Evolutionary conservation across 2,329 filamentous ascomycete species (phyloP).

Genomic region (Hirsutella minnesotensis): DNA sequence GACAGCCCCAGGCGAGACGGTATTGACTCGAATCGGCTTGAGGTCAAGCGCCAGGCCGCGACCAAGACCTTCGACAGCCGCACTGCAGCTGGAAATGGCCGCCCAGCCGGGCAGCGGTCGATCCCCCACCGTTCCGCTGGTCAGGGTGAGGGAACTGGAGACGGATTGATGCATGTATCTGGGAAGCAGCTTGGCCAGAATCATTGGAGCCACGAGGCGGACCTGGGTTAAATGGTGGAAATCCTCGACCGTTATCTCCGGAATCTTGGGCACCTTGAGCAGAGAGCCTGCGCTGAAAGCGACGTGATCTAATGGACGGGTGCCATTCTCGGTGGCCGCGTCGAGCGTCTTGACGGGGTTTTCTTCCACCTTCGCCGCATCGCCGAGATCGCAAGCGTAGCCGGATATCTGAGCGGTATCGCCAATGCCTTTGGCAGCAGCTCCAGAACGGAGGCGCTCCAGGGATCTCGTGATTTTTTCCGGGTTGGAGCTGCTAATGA

Average conservation of each 20-base stretch:
- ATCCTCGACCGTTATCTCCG: slow-evolving; percentile 25
- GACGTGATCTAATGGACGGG: slow-evolving; percentile 39
- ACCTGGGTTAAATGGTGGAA: slow-evolving; percentile 32
- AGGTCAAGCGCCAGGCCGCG: slow-evolving; percentile 50
- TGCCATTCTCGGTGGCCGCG: slow-evolving; percentile 29
- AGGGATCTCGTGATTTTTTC: slow-evolving; percentile 35
- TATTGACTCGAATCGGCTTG: slow-evolving; percentile 51
- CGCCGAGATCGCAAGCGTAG: slow-evolving; percentile 12
- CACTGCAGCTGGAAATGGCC: slow-evolving; percentile 33
- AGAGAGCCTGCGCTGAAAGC: slow-evolving; percentile 43
- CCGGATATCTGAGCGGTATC: slow-evolving; percentile 13
- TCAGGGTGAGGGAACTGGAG: slow-evolving; percentile 41
- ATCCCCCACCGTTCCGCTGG: slow-evolving; percentile 38
- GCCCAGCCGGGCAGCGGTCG: slow-evolving; percentile 40
- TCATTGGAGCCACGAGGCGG: slow-evolving; percentile 35
- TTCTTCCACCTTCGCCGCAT: slow-evolving; percentile 16
- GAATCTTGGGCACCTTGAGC: slow-evolving; percentile 22
- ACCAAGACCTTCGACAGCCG: slow-evolving; percentile 39
- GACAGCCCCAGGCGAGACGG: slow-evolving; percentile 43
- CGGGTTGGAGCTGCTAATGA: slow-evolving; percentile 46
- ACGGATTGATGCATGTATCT: slow-evolving; percentile 28
- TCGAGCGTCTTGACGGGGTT: slow-evolving; percentile 35
- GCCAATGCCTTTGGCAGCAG: slow-evolving; percentile 21
- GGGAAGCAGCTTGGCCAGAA: slow-evolving; percentile 38
- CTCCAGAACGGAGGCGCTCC: slow-evolving; percentile 18